Percentiles rank a stretch among this genome's conserved stretches.
These are phyloP conservation scores for Rhodomyrtus tomentosa DNA, from an alignment of 345 rosid species.

Conservation along the genomic window DNA sequence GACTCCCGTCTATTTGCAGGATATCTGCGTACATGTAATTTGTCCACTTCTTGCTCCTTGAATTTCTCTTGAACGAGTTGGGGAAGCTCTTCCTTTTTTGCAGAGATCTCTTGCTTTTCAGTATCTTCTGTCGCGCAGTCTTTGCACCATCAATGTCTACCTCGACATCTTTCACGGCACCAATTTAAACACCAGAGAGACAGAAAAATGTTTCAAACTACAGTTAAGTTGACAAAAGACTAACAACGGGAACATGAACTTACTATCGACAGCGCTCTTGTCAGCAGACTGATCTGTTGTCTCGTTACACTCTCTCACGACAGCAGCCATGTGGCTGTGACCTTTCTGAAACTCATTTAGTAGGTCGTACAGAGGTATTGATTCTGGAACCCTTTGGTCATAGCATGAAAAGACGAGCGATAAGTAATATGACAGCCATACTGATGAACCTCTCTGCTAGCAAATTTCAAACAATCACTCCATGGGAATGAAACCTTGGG, in stretches of 20 bases:
- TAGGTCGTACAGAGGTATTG: conserved; percentile 83
- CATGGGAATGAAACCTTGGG: conserved; percentile 51
- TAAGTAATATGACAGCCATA: background rate
- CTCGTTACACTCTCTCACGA: conserved; percentile 45
- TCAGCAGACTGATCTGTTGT: conserved; percentile 2
- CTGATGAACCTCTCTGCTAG: background rate
- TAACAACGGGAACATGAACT: conserved; percentile 1
- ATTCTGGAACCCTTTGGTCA: conserved; percentile 51
- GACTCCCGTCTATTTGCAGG: conserved; percentile 43
- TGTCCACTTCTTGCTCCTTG: conserved; percentile 74
- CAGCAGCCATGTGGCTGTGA: conserved; percentile 98
- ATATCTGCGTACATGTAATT: conserved; percentile 65
- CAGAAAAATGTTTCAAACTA: background rate
- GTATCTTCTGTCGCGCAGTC: conserved; percentile 28
- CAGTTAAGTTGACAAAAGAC: background rate
- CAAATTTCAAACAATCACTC: background rate
- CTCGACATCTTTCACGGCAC: conserved; percentile 34
- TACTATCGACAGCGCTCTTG: conserved; percentile 17
- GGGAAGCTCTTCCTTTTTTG: conserved; percentile 85
- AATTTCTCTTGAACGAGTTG: conserved; percentile 18
- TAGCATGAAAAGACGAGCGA: background rate
- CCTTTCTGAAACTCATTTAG: conserved; percentile 98
- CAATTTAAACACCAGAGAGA: conserved; percentile 3
- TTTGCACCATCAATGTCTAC: conserved; percentile 50
- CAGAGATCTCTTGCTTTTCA: conserved; percentile 51